Percentiles rank a stretch among this genome's conserved stretches.
Conservation (phyloP, 306 rosid genomes). For the Oemleria cerasiformis region DNA sequence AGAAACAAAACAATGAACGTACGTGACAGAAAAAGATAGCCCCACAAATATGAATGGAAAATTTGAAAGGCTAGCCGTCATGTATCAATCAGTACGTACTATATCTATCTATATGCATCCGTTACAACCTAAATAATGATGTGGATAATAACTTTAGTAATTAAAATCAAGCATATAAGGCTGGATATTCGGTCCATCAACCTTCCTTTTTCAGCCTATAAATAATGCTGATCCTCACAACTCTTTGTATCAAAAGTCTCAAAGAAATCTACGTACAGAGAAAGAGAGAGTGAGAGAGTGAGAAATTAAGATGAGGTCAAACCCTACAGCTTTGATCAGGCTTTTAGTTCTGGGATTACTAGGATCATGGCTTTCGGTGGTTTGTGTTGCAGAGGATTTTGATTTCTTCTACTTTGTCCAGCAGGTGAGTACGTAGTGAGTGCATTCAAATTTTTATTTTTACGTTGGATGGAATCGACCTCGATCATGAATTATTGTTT, state of each 20-base stretch:
- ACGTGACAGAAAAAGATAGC: not conserved
- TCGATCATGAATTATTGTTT: not conserved
- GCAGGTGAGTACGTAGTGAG: conserved; percentile 36
- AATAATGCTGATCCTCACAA: conserved; percentile 15
- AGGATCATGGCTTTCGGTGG: conserved; percentile 31
- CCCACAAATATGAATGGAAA: conserved; percentile 1
- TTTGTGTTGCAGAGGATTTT: conserved; percentile 49
- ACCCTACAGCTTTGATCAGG: conserved; percentile 26
- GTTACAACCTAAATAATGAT: conserved; percentile 7
- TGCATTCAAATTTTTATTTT: too few relatives aligned
- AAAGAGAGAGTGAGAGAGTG: not conserved
- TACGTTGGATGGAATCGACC: not conserved
- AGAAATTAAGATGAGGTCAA: conserved; percentile 32
- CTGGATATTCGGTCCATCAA: conserved; percentile 32
- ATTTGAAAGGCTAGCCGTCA: conserved; percentile 11
- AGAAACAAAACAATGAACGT: not conserved
- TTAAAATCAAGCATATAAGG: conserved; percentile 13
- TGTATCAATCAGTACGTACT: not conserved
- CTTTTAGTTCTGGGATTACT: conserved; percentile 41
- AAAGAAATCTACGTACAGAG: not conserved
- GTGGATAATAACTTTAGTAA: not conserved
- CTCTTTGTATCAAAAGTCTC: not conserved
- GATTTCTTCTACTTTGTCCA: conserved; percentile 90
- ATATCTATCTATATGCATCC: not conserved
- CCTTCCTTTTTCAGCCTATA: conserved; percentile 27